Evolutionary conservation across 106 monocot genomes (phyloP).

Genomic region (Alisma plantagoaquatica): DNA sequence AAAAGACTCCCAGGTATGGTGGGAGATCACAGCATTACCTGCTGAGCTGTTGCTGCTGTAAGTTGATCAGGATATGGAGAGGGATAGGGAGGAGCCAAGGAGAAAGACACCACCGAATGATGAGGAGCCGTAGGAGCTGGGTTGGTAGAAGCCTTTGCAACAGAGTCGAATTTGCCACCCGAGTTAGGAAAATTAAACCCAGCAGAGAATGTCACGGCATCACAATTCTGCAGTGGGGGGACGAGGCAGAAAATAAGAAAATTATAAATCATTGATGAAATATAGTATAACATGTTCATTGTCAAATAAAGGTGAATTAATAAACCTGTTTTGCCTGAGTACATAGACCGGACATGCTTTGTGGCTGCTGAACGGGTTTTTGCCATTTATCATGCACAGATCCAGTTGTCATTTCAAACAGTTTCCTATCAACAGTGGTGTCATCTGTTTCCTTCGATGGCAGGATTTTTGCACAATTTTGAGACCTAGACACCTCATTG

Average conservation of each 20-base stretch:
- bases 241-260: too few species aligned
- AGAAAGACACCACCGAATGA: constrained; percentile 12
- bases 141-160: constrained; percentile 16
- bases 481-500: background rate
- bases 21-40: background rate
- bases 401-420: constrained; percentile 13
- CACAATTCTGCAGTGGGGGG: constrained; percentile 16
- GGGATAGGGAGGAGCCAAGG: constrained; percentile 13
- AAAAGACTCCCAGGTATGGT: too few species aligned
- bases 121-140: constrained; percentile 6
- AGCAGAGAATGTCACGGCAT: constrained; percentile 16
- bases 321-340: constrained; percentile 21
- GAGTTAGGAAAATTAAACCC: constrained; percentile 7
- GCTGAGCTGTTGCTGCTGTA: constrained; percentile 15
- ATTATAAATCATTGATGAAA: background rate
- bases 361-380: constrained; percentile 8
- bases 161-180: constrained; percentile 7
- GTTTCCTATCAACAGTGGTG: constrained; percentile 1
- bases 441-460: background rate
- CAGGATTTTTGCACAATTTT: constrained; percentile 6
- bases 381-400: constrained; percentile 8
- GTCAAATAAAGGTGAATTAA: background rate
- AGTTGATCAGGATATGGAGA: constrained; percentile 19
- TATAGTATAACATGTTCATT: too few species aligned
- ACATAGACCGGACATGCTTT: constrained; percentile 8